Conservation (phyloP, 2,329 filamentous ascomycete genomes). For the Penicillium brasilianum region DNA sequence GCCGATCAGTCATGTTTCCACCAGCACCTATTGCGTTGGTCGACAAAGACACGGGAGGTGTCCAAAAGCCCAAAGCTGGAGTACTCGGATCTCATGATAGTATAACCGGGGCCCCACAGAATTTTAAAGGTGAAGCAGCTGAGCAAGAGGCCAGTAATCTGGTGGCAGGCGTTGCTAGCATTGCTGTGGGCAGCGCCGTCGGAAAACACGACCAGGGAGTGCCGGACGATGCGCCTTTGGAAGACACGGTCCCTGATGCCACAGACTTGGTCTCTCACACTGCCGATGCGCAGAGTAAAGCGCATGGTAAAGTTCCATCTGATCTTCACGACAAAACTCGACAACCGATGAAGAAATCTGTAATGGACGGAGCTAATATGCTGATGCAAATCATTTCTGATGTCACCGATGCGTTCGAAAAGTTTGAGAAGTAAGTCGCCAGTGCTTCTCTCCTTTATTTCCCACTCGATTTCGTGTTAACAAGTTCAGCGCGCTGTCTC, state of each 20-base stretch:
- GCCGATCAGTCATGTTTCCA: slow-evolving; percentile 71
- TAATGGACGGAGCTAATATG: slow-evolving; percentile 77
- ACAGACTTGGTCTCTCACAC: slow-evolving; percentile 60
- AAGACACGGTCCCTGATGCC: slow-evolving; percentile 65
- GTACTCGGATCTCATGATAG: slow-evolving; percentile 77
- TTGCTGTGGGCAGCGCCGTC: slow-evolving; percentile 74
- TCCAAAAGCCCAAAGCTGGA: slow-evolving; percentile 77
- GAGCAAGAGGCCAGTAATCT: slow-evolving; percentile 84
- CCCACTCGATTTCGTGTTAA: slow-evolving; percentile 7
- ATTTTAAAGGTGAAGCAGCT: slow-evolving; percentile 80
- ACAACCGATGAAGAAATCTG: slow-evolving; percentile 74
- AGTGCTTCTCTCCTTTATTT: neutral
- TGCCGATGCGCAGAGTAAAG: slow-evolving; percentile 60
- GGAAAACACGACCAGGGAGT: slow-evolving; percentile 76
- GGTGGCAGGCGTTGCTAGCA: slow-evolving; percentile 72
- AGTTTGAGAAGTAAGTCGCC: slow-evolving; percentile 61
- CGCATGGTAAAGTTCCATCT: slow-evolving; percentile 56
- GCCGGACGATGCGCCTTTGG: slow-evolving; percentile 57
- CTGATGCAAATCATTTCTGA: slow-evolving; percentile 70
- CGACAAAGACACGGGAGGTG: slow-evolving; percentile 69
- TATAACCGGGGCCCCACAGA: slow-evolving; percentile 80
- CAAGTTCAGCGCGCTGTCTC: slow-evolving; percentile 60
- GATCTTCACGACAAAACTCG: slow-evolving; percentile 74
- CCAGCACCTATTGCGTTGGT: slow-evolving; percentile 77
- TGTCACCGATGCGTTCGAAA: slow-evolving; percentile 66